phyloP scores from a whole-genome alignment of 352 stramenopile species.

The Lagenidium sp. region DNA sequence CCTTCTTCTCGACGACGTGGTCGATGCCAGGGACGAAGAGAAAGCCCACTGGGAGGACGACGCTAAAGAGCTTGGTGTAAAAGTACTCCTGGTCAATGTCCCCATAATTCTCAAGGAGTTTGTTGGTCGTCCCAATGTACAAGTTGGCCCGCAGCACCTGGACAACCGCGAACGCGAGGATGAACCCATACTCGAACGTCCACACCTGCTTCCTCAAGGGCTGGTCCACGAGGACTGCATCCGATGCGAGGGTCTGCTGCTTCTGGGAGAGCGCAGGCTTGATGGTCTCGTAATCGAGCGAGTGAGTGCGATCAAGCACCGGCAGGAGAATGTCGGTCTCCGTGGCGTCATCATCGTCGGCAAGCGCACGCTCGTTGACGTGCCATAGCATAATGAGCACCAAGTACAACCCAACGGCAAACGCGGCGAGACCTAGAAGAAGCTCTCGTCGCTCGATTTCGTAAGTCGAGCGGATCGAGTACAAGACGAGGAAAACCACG shows the following conservation, averaged over 20 bases:
- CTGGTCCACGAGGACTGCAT: constrained; percentile 45
- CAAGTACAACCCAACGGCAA: constrained; percentile 32
- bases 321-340: constrained; percentile 27
- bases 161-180: constrained; percentile 56
- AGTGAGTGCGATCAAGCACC: constrained; percentile 11
- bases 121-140: constrained; percentile 85
- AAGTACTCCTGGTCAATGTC: constrained; percentile 45
- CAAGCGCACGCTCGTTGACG: constrained; percentile 40
- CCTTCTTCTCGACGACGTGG: constrained; percentile 59
- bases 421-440: constrained; percentile 33
- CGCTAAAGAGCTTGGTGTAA: constrained; percentile 83
- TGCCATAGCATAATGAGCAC: constrained; percentile 59
- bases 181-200: constrained; percentile 75
- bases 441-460: constrained; percentile 32
- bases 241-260: constrained; percentile 8
- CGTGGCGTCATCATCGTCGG: constrained; percentile 7
- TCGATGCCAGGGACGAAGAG: constrained; percentile 82
- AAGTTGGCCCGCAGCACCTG: constrained; percentile 75
- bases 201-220: constrained; percentile 30
- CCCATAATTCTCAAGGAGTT: constrained; percentile 77
- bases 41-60: constrained; percentile 76
- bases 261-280: constrained; percentile 3
- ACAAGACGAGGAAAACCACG: constrained; percentile 64
- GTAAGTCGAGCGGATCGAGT: constrained; percentile 37
- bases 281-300: constrained; percentile 14